phyloP scores from a whole-genome alignment of 2,329 filamentous ascomycete genomes.

The Cladosporium halotolerans region DNA sequence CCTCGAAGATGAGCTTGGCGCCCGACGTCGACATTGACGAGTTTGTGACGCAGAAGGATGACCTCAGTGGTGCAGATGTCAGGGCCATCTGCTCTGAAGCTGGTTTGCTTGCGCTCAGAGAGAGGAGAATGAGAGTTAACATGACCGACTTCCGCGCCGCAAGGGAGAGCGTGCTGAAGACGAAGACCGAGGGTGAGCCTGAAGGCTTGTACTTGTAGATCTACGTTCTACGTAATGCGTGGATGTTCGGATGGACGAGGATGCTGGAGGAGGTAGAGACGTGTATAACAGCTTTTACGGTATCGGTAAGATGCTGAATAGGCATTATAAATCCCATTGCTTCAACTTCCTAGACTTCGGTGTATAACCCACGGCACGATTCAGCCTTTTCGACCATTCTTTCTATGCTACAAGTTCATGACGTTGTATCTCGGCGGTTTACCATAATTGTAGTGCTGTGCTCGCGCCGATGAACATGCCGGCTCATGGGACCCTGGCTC shows the following conservation, averaged over 20 bases:
- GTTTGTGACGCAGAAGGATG: slow-evolving; percentile 97
- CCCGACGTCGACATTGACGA: slow-evolving; percentile 98
- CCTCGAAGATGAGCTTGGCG: slow-evolving; percentile 95
- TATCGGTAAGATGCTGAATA: slow-evolving; percentile 8
- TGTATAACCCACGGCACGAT: too few species aligned
- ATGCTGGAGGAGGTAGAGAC: neutral
- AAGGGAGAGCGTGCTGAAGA: slow-evolving; percentile 90
- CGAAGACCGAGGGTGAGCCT: slow-evolving; percentile 96
- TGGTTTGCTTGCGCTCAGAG: slow-evolving; percentile 85
- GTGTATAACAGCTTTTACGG: slow-evolving; percentile 9
- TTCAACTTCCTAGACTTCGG: too few species aligned
- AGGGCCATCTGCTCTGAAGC: slow-evolving; percentile 98
- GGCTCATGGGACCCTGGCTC: too few species aligned
- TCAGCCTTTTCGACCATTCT: too few species aligned
- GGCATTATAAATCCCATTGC: neutral
- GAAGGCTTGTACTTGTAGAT: slow-evolving; percentile 95
- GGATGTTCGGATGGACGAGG: neutral
- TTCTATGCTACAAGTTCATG: too few species aligned
- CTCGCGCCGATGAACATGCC: too few species aligned
- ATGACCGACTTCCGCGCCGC: slow-evolving; percentile 97
- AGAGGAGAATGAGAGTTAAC: slow-evolving; percentile 95
- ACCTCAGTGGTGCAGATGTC: slow-evolving; percentile 94
- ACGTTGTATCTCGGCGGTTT: too few species aligned
- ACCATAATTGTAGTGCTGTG: too few species aligned
- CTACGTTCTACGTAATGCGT: neutral